Evolutionary conservation across 176 grass and related monocot genomes (phyloP).

Genomic region (barley (Hordeum vulgare)): DNA sequence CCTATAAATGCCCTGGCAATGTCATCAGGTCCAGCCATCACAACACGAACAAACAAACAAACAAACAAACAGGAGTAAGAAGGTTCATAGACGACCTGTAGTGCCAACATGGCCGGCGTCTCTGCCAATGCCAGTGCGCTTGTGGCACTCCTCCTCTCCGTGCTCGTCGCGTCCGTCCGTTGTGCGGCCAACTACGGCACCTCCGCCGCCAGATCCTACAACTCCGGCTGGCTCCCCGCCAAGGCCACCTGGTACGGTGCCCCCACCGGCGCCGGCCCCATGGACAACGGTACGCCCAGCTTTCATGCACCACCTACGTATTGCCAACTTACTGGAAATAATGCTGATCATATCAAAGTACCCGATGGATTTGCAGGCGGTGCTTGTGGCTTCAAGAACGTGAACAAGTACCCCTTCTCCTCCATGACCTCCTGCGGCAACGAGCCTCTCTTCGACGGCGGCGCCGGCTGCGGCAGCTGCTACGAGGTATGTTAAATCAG

Average conservation of each 20-base stretch:
- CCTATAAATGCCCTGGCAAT: constrained; percentile 23
- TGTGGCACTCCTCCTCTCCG: neutral
- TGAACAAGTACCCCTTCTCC: constrained; percentile 14
- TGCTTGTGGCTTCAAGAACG: constrained; percentile 48
- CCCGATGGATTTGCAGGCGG: constrained; percentile 34
- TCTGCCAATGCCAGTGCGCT: neutral
- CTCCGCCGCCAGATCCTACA: neutral
- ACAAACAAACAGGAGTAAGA: neutral
- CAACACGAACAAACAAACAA: neutral
- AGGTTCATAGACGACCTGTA: neutral
- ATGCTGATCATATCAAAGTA: neutral
- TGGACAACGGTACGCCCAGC: constrained; percentile 29
- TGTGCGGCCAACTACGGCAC: neutral
- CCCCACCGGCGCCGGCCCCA: constrained; percentile 44
- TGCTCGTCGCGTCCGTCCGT: neutral
- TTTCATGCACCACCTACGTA: neutral
- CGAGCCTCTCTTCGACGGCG: too few relatives aligned
- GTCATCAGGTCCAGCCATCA: neutral
- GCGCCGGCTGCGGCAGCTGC: too few relatives aligned
- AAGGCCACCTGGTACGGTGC: constrained; percentile 62
- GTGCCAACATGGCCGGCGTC: neutral
- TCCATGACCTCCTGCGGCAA: too few relatives aligned
- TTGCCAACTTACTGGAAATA: neutral
- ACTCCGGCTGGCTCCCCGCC: constrained; percentile 26
- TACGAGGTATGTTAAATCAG: too few relatives aligned